phyloP scores from a whole-genome alignment of 148 eudicot species.

The Linanthus parryae region DNA sequence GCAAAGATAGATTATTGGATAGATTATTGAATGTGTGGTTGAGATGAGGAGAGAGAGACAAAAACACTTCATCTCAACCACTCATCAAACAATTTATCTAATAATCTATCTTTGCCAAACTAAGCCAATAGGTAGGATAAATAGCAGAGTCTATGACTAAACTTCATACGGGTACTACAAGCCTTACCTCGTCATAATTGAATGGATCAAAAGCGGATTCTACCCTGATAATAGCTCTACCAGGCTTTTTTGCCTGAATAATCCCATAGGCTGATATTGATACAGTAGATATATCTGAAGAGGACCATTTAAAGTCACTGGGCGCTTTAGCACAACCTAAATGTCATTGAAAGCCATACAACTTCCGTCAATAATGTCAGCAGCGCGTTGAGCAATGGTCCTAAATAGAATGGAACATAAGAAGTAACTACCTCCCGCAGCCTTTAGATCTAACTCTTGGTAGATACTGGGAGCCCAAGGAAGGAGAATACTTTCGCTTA shows the following conservation, averaged over 20 bases:
- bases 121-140: neutral
- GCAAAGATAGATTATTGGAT: no score
- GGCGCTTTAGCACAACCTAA: conserved; percentile 70
- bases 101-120: no score
- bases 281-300: conserved; percentile 54
- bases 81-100: no score
- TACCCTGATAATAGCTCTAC: conserved; percentile 69
- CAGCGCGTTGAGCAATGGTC: conserved; percentile 7
- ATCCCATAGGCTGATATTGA: conserved; percentile 73
- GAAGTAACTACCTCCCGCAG: conserved; percentile 52
- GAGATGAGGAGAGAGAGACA: no score
- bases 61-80: no score
- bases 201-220: conserved; percentile 58
- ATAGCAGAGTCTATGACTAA: neutral
- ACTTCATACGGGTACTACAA: conserved; percentile 11
- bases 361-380: conserved; percentile 10
- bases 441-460: conserved; percentile 77
- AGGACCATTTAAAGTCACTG: conserved; percentile 79
- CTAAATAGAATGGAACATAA: conserved; percentile 1
- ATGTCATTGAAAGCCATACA: conserved; percentile 9
- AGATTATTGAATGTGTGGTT: no score
- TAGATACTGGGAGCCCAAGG: conserved; percentile 75
- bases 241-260: conserved; percentile 80
- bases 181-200: conserved; percentile 76
- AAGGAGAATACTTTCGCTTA: conserved; percentile 43